A percentile compares a stretch with the other conserved stretches of the same genome.
Conservation (phyloP, 2,329 filamentous ascomycete genomes). For the Coniochaeta prunicola region DNA sequence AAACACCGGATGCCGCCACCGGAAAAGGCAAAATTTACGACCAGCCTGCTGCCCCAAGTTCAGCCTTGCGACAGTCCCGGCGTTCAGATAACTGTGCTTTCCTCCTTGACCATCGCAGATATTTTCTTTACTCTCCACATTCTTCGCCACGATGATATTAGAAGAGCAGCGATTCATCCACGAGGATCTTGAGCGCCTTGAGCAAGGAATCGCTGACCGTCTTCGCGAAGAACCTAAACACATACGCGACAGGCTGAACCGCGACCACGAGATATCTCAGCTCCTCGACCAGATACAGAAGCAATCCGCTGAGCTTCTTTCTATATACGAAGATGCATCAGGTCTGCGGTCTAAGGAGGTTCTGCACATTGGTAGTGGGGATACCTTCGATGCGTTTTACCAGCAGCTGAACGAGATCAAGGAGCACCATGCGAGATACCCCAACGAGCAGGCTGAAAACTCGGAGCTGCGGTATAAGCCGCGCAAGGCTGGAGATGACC, state of each 20-base stretch:
- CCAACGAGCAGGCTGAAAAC: slow-evolving; percentile 92
- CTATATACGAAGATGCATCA: slow-evolving; percentile 76
- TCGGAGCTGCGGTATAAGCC: slow-evolving; percentile 85
- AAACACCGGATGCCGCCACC: neutral
- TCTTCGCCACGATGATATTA: slow-evolving; percentile 55
- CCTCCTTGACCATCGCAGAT: neutral
- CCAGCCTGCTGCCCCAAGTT: neutral
- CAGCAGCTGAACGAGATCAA: slow-evolving; percentile 75
- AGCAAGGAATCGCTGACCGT: slow-evolving; percentile 88
- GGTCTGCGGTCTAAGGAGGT: slow-evolving; percentile 70
- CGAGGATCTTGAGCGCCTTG: slow-evolving; percentile 92
- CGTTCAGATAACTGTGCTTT: neutral
- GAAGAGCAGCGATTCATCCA: slow-evolving; percentile 93
- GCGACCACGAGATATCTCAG: slow-evolving; percentile 85
- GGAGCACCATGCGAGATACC: slow-evolving; percentile 83
- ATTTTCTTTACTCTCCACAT: neutral
- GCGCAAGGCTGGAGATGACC: slow-evolving; percentile 56
- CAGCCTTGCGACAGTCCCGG: neutral
- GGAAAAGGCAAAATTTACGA: neutral
- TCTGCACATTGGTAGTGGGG: slow-evolving; percentile 74
- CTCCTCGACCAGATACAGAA: slow-evolving; percentile 82
- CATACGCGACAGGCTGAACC: slow-evolving; percentile 79
- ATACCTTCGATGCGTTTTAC: slow-evolving; percentile 88
- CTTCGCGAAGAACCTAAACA: slow-evolving; percentile 83
- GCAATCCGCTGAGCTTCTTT: slow-evolving; percentile 73